Percentiles rank a stretch among this genome's conserved stretches.
Evolutionary conservation across 306 rosid genomes (phyloP).

Genomic region (Lathyrus aphaca): DNA sequence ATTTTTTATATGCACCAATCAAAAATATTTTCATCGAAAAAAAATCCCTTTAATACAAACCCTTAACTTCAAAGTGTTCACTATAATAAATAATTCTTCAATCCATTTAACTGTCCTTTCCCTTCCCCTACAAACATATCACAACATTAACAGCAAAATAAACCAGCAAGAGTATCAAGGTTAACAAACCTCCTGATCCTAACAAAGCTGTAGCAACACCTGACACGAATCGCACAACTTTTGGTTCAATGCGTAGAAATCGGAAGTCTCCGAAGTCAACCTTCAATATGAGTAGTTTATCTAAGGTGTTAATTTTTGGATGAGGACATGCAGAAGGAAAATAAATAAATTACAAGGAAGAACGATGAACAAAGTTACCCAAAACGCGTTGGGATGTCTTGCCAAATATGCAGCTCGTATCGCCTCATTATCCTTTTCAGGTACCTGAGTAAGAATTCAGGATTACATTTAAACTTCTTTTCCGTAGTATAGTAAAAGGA

Average conservation of each 20-base stretch:
- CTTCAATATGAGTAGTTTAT: constrained; percentile 54
- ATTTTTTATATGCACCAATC: constrained; percentile 18
- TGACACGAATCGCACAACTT: constrained; percentile 74
- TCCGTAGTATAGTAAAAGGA: constrained; percentile 30
- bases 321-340: constrained; percentile 31
- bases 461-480: constrained; percentile 32
- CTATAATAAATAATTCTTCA: constrained; percentile 22
- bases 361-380: constrained; percentile 62
- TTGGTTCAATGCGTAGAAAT: constrained; percentile 83
- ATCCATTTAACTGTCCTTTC: constrained; percentile 5
- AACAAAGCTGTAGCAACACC: constrained; percentile 91
- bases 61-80: background rate
- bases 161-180: constrained; percentile 29
- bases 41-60: constrained; percentile 5
- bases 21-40: background rate
- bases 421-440: constrained; percentile 67
- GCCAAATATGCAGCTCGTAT: constrained; percentile 82
- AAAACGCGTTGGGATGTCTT: constrained; percentile 87
- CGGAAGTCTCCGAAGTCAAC: constrained; percentile 98
- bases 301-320: constrained; percentile 30
- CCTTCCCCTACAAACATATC: constrained; percentile 14
- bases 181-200: constrained; percentile 94
- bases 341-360: constrained; percentile 28
- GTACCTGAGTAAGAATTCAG: constrained; percentile 54
- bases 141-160: constrained; percentile 14